Percentiles rank a stretch among this genome's conserved stretches.
phyloP scores from a whole-genome alignment of 768 basidiomycete genomes.

The Terana coerulea region DNA sequence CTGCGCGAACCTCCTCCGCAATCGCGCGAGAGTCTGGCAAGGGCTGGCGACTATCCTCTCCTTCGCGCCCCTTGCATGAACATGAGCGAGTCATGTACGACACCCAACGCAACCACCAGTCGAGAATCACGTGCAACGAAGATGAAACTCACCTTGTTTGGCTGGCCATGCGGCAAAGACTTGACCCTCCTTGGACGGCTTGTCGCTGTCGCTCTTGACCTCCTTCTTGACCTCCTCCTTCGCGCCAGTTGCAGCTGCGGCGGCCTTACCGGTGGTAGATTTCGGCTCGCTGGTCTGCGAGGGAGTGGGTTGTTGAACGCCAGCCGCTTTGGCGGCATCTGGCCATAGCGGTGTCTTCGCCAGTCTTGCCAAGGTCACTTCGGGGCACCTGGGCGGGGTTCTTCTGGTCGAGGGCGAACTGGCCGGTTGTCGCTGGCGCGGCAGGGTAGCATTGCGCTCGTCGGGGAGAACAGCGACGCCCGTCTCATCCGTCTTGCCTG shows the following conservation, averaged over 20 bases:
- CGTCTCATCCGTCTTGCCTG: conserved; percentile 41
- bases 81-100: too few relatives aligned
- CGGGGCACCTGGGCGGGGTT: too few relatives aligned
- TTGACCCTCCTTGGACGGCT: conserved; percentile 1
- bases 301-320: background rate
- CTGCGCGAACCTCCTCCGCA: background rate
- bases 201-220: background rate
- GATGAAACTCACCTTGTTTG: conserved; percentile 14
- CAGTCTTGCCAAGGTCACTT: background rate
- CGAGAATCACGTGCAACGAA: too few relatives aligned
- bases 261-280: background rate
- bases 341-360: conserved; percentile 9
- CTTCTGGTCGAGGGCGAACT: background rate
- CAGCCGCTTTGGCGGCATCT: background rate
- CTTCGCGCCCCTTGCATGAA: too few relatives aligned
- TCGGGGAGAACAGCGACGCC: conserved; percentile 48
- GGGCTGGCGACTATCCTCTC: background rate
- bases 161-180: conserved; percentile 5
- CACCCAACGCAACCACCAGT: too few relatives aligned
- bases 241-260: background rate
- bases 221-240: background rate
- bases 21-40: background rate
- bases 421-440: background rate
- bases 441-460: conserved; percentile 24
- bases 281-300: background rate